phyloP scores from a whole-genome alignment of 139 green algal genomes.

The Volvox reticuliferus region DNA sequence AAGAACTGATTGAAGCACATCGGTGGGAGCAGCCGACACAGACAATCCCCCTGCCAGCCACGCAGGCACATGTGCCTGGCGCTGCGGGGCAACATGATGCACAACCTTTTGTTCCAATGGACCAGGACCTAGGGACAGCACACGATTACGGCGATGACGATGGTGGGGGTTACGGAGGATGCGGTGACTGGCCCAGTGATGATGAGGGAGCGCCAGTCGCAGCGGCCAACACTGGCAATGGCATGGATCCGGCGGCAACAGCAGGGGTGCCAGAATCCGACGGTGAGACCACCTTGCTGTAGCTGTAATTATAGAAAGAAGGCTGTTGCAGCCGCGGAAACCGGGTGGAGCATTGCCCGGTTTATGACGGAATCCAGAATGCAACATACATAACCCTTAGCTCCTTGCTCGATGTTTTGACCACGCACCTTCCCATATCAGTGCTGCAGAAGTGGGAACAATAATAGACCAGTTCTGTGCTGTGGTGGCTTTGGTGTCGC shows the following conservation, averaged over 20 bases:
- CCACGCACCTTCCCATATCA: too few relatives aligned
- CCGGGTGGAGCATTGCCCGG: too few relatives aligned
- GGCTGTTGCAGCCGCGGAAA: too few relatives aligned
- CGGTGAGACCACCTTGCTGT: too few relatives aligned
- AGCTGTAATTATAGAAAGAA: too few relatives aligned
- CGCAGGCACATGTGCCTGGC: conserved; percentile 7
- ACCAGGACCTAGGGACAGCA: background rate
- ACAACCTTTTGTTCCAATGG: background rate
- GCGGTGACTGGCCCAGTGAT: conserved; percentile 30
- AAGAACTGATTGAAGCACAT: background rate
- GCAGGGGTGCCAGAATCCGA: background rate
- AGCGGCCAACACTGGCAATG: conserved; percentile 21
- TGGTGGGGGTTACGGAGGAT: background rate
- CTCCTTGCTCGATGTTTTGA: too few relatives aligned
- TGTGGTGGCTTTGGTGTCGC: too few relatives aligned
- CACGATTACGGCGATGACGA: conserved; percentile 5
- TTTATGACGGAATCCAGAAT: too few relatives aligned
- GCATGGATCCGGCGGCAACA: background rate
- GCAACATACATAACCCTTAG: too few relatives aligned
- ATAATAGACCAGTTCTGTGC: too few relatives aligned
- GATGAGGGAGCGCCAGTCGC: background rate
- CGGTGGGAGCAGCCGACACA: background rate
- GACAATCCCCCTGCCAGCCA: background rate
- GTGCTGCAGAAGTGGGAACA: too few relatives aligned
- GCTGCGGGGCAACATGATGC: background rate